Conservation (phyloP, 805 yeast genomes). For the Candida mattraensis region DNA sequence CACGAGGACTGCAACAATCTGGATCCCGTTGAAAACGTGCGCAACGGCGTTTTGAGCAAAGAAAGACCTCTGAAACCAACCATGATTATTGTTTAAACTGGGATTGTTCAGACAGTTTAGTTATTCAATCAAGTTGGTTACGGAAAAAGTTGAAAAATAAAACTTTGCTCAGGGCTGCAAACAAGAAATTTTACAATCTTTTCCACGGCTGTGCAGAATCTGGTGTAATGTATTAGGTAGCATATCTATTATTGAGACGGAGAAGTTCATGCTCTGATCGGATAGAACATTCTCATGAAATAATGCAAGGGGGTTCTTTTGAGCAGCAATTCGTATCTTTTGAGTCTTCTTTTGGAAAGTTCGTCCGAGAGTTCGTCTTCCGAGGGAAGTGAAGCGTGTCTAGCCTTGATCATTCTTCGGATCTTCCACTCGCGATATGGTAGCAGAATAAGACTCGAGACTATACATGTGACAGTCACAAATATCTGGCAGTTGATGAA, state of each 20-base stretch:
- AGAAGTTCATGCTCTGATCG: constrained; percentile 26
- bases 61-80: background rate
- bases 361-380: background rate
- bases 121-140: too few relatives aligned
- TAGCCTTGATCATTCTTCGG: constrained; percentile 36
- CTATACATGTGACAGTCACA: constrained; percentile 48
- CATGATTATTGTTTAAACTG: too few relatives aligned
- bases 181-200: constrained; percentile 5
- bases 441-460: constrained; percentile 42
- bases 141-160: background rate
- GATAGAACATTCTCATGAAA: constrained; percentile 27
- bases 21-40: constrained; percentile 22
- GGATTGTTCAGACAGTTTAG: too few relatives aligned
- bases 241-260: background rate
- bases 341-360: constrained; percentile 10
- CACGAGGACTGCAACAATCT: constrained; percentile 46
- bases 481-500: constrained; percentile 62
- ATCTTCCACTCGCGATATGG: constrained; percentile 59
- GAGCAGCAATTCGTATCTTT: constrained; percentile 18
- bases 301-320: constrained; percentile 9
- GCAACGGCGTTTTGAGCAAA: constrained; percentile 8
- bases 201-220: constrained; percentile 4
- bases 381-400: constrained; percentile 18
- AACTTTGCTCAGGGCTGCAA: constrained; percentile 1
- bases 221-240: background rate